Evolutionary conservation across 805 yeast species (phyloP), one percentile per base, ranked within the genome.

Genomic region (Candida khao-thaluensis): DNA sequence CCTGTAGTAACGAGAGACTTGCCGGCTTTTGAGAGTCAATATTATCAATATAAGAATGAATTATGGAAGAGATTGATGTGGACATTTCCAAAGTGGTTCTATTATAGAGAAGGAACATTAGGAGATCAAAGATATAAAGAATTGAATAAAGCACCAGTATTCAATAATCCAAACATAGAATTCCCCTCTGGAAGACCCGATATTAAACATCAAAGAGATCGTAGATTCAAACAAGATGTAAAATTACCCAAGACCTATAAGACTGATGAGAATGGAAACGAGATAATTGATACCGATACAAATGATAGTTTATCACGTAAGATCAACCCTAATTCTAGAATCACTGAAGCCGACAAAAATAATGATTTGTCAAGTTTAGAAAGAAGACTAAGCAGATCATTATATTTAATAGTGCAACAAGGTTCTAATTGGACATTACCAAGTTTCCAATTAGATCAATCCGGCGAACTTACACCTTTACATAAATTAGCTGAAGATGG

Each of bases 51-150:
- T 60, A 95, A 90, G 62, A 77, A 79, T 37, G 95, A 86, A 59
- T 72, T 93, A 40, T 90, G 89, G 71, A 81, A 81, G 56, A 76
- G 98, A 53, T 72, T 93, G 50, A 89, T 90, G 95, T 89, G 96
- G 96, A 89, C 98, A 0, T 93, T 93, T 62, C 98, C 99, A 4
- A 81, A 83, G 51, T 88, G 88, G 77, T 90, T 80, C 58, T 93
- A 90, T 66, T 93, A 82, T 69, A 86, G 84, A 56, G 82, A 77
- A 52, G 98, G 98, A 45, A 83, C 97, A 1, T 70, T 93, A 45
- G 79, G 95, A 3, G 96, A 88, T 59, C 85, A 88, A 57, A 78
- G 77, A 51, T 91, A 79, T 63, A 65, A 81, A 38, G 78, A 79
- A 51, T 81, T 82, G 21, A 95, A 91, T 58, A 76, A 72, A 43